Evolutionary conservation across 345 rosid species (phyloP).

Genomic region (Ceriops tagal): DNA sequence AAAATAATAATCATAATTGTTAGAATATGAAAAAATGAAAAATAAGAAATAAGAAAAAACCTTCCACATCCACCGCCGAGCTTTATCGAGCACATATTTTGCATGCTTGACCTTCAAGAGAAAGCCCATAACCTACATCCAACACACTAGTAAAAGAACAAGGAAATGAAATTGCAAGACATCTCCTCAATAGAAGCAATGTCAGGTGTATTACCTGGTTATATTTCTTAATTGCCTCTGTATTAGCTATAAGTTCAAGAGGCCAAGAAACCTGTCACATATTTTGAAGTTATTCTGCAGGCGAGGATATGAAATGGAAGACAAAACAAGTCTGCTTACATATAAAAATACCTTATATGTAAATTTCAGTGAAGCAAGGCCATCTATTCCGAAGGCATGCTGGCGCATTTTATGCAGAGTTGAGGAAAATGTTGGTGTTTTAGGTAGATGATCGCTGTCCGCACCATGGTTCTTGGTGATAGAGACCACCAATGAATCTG

Average conservation of each 20-base stretch:
- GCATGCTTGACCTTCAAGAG: slow-evolving; percentile 96
- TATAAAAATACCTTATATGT: slow-evolving; percentile 60
- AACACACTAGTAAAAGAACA: slow-evolving; percentile 24
- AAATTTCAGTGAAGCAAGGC: slow-evolving; percentile 75
- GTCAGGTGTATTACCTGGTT: slow-evolving; percentile 60
- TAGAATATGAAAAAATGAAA: neutral
- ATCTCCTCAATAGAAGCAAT: slow-evolving; percentile 18
- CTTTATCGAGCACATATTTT: slow-evolving; percentile 91
- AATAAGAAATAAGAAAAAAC: slow-evolving; percentile 30
- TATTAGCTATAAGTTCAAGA: slow-evolving; percentile 87
- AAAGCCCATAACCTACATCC: slow-evolving; percentile 83
- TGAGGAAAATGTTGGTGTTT: slow-evolving; percentile 35
- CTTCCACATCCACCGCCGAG: slow-evolving; percentile 99
- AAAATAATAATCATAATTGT: slow-evolving; percentile 1
- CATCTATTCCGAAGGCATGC: slow-evolving; percentile 67
- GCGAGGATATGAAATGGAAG: slow-evolving; percentile 12
- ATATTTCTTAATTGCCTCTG: slow-evolving; percentile 88
- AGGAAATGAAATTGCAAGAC: slow-evolving; percentile 12
- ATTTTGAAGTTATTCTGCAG: slow-evolving; percentile 11
- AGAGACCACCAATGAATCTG: slow-evolving; percentile 79
- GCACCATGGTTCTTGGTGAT: slow-evolving; percentile 46
- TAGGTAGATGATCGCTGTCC: slow-evolving; percentile 56
- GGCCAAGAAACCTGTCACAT: slow-evolving; percentile 89
- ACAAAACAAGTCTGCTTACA: slow-evolving; percentile 9
- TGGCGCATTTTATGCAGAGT: slow-evolving; percentile 44